These are phyloP conservation scores for Nigrospora sphaerica DNA, from an alignment of 2,329 filamentous ascomycete species.

Conservation along the genomic window DNA sequence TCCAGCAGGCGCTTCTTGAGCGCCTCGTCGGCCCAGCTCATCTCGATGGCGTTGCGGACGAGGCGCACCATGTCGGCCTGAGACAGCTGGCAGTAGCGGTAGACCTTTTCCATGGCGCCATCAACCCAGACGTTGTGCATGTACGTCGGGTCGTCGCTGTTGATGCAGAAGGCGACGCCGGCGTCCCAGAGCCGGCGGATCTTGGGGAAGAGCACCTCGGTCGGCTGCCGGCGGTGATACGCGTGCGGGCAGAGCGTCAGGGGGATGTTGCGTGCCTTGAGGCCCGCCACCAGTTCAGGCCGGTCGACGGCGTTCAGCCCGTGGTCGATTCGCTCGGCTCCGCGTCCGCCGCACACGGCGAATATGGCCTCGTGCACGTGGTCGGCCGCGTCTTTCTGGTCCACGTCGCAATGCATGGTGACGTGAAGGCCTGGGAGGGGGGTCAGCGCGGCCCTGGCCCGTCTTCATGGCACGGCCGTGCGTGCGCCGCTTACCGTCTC, in stretches of 20 bases:
- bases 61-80: conserved; percentile 34
- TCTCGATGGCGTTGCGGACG: conserved; percentile 32
- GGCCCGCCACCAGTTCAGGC: conserved; percentile 21
- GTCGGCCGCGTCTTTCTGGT: conserved; percentile 36
- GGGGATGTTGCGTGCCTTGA: conserved; percentile 24
- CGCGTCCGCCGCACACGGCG: conserved; percentile 20
- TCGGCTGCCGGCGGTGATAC: conserved; percentile 32
- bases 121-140: conserved; percentile 43
- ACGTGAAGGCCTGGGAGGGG: conserved; percentile 21
- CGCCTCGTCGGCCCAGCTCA: conserved; percentile 35
- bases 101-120: conserved; percentile 36
- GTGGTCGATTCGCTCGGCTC: conserved; percentile 32
- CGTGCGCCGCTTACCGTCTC: conserved; percentile 21
- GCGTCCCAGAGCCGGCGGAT: conserved; percentile 33
- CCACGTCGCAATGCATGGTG: conserved; percentile 44
- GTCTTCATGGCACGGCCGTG: no score
- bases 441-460: neutral
- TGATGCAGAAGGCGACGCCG: conserved; percentile 46
- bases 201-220: conserved; percentile 33
- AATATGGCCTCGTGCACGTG: conserved; percentile 31
- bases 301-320: conserved; percentile 30
- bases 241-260: conserved; percentile 34
- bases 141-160: conserved; percentile 69
- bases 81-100: conserved; percentile 30
- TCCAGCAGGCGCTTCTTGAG: conserved; percentile 23